Base-by-base conservation (phyloP, 257 asterid genomes). In the Mitragyna speciosa region DNA sequence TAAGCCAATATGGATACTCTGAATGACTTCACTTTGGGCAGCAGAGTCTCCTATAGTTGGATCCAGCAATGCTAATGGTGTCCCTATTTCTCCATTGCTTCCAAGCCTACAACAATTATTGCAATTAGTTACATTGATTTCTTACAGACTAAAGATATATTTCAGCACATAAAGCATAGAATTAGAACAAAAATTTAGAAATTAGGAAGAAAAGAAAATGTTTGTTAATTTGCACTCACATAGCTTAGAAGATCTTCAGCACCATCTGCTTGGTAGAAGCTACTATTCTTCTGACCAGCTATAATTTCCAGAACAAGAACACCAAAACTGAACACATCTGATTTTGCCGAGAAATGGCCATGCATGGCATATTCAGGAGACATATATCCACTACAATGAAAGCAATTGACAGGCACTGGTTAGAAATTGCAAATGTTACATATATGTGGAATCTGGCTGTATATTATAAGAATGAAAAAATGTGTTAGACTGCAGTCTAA, bases 251-350 rank as follows among this genome's bases (percentile, higher is more conserved):
- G 87, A 65, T 75, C 71, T 31, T 69, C 72, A 9, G 59, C 39
- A 41, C 24, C 36, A 10, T 66, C 31, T 39, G 78, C 24, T 45
- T 66, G 73, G 33, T 49, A 51, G 85, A 81, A 84, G 12, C 69
- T 63, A 5, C 36, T 47, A 39, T 84, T 84, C 63, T 77, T 84
- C 77, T 52, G 77, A 24, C 83, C 85, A 15, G 72, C 68, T 20
- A 84, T 31, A 33, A 84, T 77, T 82, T 84, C 87, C 15, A 81
- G 68, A 49, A 83, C 26, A 0, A 85, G 9, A 26, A 85, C 86
- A 1, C 88, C 88, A 39, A 85, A 85, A 70, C 86, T 85, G 24
- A 77, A 85, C 0, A 83, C 86, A 45, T 85, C 88, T 24, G 86
- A 85, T 48, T 85, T 85, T 26, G 64, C 47, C 0, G 88, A 85